These are phyloP conservation scores for Gamsiella multidivaricata DNA, from an alignment of 192 early-diverging fungal species.

Conservation along the genomic window DNA sequence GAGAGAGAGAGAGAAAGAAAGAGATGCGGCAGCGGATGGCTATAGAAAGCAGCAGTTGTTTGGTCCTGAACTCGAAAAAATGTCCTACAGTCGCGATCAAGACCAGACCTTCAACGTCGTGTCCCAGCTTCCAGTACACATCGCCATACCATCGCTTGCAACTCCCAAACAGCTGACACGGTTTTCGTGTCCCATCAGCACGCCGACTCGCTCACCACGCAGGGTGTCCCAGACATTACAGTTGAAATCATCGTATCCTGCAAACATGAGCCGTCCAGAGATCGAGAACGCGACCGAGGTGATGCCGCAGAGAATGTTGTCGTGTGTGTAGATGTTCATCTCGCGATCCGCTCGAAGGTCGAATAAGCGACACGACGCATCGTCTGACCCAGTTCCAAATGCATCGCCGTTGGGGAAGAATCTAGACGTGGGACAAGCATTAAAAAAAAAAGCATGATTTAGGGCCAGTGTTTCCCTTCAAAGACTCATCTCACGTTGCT, in stretches of 20 bases:
- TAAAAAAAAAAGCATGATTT: neutral
- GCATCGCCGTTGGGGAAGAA: conserved; percentile 99
- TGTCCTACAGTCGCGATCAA: no score
- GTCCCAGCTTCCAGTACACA: conserved; percentile 99
- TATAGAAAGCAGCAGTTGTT: no score
- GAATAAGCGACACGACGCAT: conserved; percentile 97
- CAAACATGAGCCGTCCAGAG: conserved; percentile 96
- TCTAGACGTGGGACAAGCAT: conserved; percentile 57
- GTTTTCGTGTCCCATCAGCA: conserved; percentile 95
- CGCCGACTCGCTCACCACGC: conserved; percentile 93
- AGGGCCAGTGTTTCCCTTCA: no score
- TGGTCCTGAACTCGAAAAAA: no score
- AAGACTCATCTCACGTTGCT: no score
- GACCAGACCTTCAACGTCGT: conserved; percentile 90
- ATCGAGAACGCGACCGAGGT: conserved; percentile 98
- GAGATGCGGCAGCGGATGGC: no score
- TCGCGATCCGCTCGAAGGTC: conserved; percentile 98
- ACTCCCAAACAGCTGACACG: conserved; percentile 97
- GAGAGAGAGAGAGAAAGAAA: no score
- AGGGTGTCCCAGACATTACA: conserved; percentile 99
- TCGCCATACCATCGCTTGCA: conserved; percentile 96
- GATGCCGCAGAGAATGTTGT: conserved; percentile 98
- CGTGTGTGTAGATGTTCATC: conserved; percentile 97
- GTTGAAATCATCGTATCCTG: conserved; percentile 99
- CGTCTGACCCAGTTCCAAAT: conserved; percentile 97